These are phyloP conservation scores for Solanum hybrid DNA, from an alignment of 305 asterid genomes.

Conservation along the genomic window DNA sequence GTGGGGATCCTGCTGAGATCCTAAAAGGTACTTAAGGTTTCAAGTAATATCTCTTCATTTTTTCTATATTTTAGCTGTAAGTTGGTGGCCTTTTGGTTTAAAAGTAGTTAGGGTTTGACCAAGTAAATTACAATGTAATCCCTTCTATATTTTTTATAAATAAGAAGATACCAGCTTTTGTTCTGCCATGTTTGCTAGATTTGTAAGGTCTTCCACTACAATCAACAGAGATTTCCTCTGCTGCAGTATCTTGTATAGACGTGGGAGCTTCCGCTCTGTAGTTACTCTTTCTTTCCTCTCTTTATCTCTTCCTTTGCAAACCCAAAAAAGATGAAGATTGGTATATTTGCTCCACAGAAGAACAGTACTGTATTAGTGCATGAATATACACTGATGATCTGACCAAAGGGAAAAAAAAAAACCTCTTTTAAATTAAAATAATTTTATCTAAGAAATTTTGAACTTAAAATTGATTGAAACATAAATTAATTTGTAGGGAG, in stretches of 20 bases:
- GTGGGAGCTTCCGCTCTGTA: background rate
- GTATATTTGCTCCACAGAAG: background rate
- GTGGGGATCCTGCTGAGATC: background rate
- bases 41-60: background rate
- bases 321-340: background rate
- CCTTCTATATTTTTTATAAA: background rate
- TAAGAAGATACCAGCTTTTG: constrained; percentile 56
- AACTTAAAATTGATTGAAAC: background rate
- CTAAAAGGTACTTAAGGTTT: background rate
- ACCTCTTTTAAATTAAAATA: background rate
- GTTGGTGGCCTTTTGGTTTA: background rate
- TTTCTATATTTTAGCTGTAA: background rate
- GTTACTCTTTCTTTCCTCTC: background rate
- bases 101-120: background rate
- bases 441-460: background rate
- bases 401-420: background rate
- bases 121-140: background rate
- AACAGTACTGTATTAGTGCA: background rate
- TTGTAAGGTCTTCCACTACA: constrained; percentile 62
- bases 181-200: constrained; percentile 58
- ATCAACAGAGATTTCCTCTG: constrained; percentile 28
- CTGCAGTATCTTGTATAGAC: background rate
- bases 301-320: background rate
- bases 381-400: background rate
- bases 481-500: background rate